Evolutionary conservation across 208 protist species (phyloP), one percentile per base, ranked within the genome.

Genomic region (Crithidia expoeki): DNA sequence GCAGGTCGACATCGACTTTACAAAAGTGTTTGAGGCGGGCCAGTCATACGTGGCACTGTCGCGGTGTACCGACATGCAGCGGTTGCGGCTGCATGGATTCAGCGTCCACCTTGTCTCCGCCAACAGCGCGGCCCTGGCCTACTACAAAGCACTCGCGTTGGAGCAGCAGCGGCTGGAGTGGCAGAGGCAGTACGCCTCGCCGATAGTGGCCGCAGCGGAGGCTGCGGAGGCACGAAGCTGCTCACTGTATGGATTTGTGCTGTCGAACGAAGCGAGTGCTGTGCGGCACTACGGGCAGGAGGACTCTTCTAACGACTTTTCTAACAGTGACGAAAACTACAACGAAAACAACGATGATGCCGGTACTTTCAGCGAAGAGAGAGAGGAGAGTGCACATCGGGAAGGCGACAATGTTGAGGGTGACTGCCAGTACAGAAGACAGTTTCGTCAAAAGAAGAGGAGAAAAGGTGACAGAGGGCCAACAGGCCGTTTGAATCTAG

Each of bases 1-100:
- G 19, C 67, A 85, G 46, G 88, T 94, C 17, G 89, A 95, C 75
- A 88, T 97, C 57, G 93, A 97, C 77, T 86, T 97, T 59, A 68
- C 75, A 28, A 74, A 80, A 32, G 81, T 88, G 2, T 95, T 95
- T 57, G 89, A 90, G 65, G 77, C 82, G n/a, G 88, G 88, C 5
- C 93, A 95, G 80, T 86, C 86, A 3, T 97, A 97, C 80, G 93
- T 97, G 42, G 93, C 93, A 10, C 90, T 97, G 33, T 97, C 92
- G 1, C 88, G 91, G 16, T 94, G 88, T 74, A 93, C 86, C 1
- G 74, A 88, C 34, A 71, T 96, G 40, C 53, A 66, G 44, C 73
- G 76, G 36, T 71, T 90, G 56, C 71, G 83, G 5, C 76, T 96
- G 59, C 79, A 92, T 73, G 79, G 83, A 30, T 96, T 96, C 74